Base-by-base conservation (phyloP, 768 basidiomycete genomes). In the Pisolithus albus region DNA sequence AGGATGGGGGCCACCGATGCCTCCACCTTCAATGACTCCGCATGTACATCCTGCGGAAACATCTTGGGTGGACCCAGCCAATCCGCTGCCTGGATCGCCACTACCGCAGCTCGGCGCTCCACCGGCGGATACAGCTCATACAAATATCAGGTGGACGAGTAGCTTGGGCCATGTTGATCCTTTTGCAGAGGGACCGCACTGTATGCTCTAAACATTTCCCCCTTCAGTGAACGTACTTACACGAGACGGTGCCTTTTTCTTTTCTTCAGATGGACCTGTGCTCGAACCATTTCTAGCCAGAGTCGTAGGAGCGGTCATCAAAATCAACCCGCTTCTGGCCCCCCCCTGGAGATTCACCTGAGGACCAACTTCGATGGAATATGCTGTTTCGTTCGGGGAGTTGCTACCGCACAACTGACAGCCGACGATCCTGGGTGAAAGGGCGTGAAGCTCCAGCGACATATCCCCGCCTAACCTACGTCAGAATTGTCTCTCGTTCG, bases 371-470 rank as follows among this genome's bases (percentile, higher is more conserved):
- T 41, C 79, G 76, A 44, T 88, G 86, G 85, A 84, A 86, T 66
- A 84, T 89, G 82, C 74, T 85, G 39, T 86, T 81, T 63, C 69
- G 72, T 7, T 76, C 84, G 8, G 76, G 73, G 37, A 74, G 79
- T 52, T 80, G 82, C 49, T 78, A 78, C 56, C 78, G 81, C 52
- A 84, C 83, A 4, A 75, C 70, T n/a, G 86, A 88, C 51, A 72
- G 76, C 3, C 55, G 70, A 2, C 71, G 79, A 19, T 86, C 86
- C 0, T 89, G 87, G 87, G 72, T 78, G 4, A 72, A 69, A 28
- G 86, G 87, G 7, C 79, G 86, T 11, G 70, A 75, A 15, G 75
- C 77, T 19, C 84, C 84, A 15, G 84, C 83, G 2, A 84, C 84
- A 1, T 78, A 79, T 64, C 84, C 84, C 1, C 81, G 84, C 21